Percentiles rank a stretch among this genome's conserved stretches.
These are phyloP conservation scores for Scutellaria galericulata DNA, from an alignment of 257 asterid genomes.

Conservation along the genomic window DNA sequence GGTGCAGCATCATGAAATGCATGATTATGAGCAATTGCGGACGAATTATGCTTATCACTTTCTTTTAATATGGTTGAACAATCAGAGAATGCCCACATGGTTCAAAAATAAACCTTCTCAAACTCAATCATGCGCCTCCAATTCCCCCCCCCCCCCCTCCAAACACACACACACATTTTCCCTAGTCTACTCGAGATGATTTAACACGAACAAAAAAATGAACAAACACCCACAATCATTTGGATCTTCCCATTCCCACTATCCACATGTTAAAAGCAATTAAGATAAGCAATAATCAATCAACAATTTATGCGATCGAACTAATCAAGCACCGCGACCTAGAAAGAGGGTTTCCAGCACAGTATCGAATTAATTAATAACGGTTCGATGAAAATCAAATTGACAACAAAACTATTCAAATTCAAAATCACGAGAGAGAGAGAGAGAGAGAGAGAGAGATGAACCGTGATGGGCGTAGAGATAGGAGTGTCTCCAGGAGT, in stretches of 20 bases:
- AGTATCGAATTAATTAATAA: neutral
- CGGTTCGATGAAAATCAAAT: constrained; percentile 9
- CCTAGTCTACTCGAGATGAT: neutral
- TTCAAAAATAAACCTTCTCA: constrained; percentile 6
- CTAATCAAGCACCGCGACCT: neutral
- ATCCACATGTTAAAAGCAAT: neutral
- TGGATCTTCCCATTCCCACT: neutral
- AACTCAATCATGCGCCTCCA: neutral
- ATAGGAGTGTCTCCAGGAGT: constrained; percentile 81
- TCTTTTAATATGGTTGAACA: constrained; percentile 8
- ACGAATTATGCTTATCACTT: neutral
- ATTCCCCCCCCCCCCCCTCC: too few species aligned
- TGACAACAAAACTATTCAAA: neutral
- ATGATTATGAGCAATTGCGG: constrained; percentile 5
- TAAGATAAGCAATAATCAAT: constrained; percentile 12
- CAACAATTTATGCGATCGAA: constrained; percentile 3
- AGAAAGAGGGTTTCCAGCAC: neutral
- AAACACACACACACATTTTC: too few species aligned
- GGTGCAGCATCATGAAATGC: constrained; percentile 10
- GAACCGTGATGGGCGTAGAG: constrained; percentile 88
- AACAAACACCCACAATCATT: constrained; percentile 4
- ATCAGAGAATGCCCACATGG: neutral
- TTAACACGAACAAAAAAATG: neutral
- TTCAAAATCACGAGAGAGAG: neutral
- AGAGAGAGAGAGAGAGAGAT: neutral